Evolutionary conservation across 164 flowering plant species (phyloP), one percentile per base, ranked within the genome.

Genomic region (Magnolia changhungtana): DNA sequence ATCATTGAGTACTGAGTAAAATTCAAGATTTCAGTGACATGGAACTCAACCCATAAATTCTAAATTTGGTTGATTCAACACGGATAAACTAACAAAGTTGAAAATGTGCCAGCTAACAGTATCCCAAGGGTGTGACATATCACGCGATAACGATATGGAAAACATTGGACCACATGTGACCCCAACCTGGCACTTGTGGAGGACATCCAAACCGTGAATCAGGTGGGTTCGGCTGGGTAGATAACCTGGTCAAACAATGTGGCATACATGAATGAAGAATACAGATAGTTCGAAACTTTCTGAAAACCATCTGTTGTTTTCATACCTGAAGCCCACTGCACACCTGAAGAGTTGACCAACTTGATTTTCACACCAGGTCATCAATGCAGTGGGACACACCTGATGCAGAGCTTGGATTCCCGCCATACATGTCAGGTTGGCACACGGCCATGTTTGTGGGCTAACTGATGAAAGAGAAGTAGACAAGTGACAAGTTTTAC

Each of bases 21-120:
- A 55, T 55, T 55, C 61, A 55, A 55, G 61, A 16, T 55, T 55
- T 55, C 61, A 55, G 61, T 4, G 14, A 4, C 61, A 55, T 11
- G 61, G 18, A 55, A 8, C 61, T 27, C 72, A 49, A 3, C n/a
- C 24, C 23, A 50, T 50, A 70, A 70, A 8, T 49, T 9, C 11
- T 50, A 50, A 0, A 11, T n/a, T 16, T 7, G 9, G 58, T 49
- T 49, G 10, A 70, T 8, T 55, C 61, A 11, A 55, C 18, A 16
- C 18, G 0, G 61, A 55, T 16, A 55, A 55, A 55, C 5, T 14
- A 70, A 72, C 7, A 29, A 51, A 21, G 16, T 70, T 50, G 59
- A 19, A 8, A 11, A 23, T 21, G 63, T 8, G 18, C 45, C 45
- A 24, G 63, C 18, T 27, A 27, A 20, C 65, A 52, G 75, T 87